These are phyloP conservation scores for Backusella luteola DNA, from an alignment of 192 early-diverging fungal genomes.

Conservation along the genomic window DNA sequence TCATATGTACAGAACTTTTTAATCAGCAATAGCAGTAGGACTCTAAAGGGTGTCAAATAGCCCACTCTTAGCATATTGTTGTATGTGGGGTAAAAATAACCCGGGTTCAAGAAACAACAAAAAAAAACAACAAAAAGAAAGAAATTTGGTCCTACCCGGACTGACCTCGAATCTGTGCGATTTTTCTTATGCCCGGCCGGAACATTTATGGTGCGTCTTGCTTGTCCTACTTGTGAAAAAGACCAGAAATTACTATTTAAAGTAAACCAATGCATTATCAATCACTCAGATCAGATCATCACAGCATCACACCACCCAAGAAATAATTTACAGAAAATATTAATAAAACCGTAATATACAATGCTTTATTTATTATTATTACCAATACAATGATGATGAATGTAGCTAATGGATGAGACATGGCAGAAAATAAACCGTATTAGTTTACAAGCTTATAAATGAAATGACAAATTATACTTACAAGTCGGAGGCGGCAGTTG, in stretches of 20 bases:
- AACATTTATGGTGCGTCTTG: not conserved
- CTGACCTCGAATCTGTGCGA: constrained; percentile 1
- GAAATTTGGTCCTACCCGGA: not conserved
- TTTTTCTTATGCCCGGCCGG: not conserved
- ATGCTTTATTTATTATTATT: not conserved
- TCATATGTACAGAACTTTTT: constrained; percentile 4
- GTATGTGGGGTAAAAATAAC: not conserved
- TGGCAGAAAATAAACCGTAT: no score
- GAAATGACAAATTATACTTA: no score
- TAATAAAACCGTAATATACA: not conserved
- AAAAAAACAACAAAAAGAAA: not conserved
- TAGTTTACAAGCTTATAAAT: no score
- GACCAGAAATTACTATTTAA: not conserved
- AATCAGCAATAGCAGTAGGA: not conserved
- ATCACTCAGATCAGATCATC: not conserved
- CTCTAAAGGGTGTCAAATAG: not conserved
- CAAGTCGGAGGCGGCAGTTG: no score
- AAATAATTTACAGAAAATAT: not conserved
- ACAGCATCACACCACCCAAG: not conserved
- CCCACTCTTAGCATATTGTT: not conserved
- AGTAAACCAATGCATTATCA: not conserved
- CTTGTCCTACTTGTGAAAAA: not conserved
- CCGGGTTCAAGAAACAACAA: not conserved
- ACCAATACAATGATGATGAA: not conserved
- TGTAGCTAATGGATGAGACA: not conserved